Base-by-base conservation (phyloP, 768 basidiomycete genomes). In the Phaeotremella skinneri region DNA sequence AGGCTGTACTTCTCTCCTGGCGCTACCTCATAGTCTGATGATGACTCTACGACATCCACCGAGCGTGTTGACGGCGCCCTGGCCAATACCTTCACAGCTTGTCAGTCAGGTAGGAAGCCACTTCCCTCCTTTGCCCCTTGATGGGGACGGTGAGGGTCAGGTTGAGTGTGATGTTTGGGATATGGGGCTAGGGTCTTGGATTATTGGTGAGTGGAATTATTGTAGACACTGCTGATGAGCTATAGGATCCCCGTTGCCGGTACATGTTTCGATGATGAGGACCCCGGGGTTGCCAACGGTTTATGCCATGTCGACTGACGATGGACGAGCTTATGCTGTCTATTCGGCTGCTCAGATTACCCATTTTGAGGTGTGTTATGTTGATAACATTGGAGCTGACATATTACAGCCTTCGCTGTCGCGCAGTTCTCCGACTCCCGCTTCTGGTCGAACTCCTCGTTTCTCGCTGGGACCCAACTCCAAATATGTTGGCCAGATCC, bases 131-230 rank as follows among this genome's bases (percentile, higher is more conserved):
- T 43, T 62, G 27, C 72, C 74, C 0, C 54, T 76, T 23, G 72
- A 74, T 34, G 72, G 68, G 0, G 70, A 67, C 37, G 63, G 61
- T 7, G 66, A 66, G 25, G 62, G 64, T 25, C 69, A 73, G 43
- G 58, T 59, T 13, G 74, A 76, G 6, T 68, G 68, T 20, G 58
- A 70, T n/a, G 53, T 66, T 21, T 76, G 69, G 70, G 67, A 68
- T 32, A 32, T 75, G 39, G 29, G 34, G 25, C 34, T 51, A n/a
- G 21, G 49, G 2, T 16, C 23, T 6, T 56, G 47, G 39, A n/a
- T 62, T 21, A 14, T 14, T 11, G 51, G 20, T 32, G 49, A 29
- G 20, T 31, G 48, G 14, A 51, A 31, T 37, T 43, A 43, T 41
- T 58, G 9, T 29, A 30, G 23, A 11, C 39, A 29, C n/a, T 26